Conservation (phyloP, 768 basidiomycete genomes). For the Mycena vulgaris region DNA sequence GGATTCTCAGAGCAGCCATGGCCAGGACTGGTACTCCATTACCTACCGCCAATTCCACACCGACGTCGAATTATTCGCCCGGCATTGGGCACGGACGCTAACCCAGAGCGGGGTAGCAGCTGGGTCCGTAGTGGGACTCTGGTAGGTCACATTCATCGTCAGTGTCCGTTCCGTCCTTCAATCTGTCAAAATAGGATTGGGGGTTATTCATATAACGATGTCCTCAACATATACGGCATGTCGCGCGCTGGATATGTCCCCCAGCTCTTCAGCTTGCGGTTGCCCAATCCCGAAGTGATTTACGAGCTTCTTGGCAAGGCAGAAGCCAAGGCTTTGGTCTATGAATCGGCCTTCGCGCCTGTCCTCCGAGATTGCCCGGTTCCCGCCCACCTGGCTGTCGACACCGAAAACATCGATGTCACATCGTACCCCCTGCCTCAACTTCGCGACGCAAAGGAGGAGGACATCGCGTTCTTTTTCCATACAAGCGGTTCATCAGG, state of each 20-base stretch:
- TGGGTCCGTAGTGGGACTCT: constrained; percentile 73
- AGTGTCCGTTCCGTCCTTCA: constrained; percentile 22
- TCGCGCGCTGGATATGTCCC: constrained; percentile 71
- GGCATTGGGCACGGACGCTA: constrained; percentile 67
- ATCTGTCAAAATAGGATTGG: constrained; percentile 64
- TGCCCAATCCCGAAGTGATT: constrained; percentile 72
- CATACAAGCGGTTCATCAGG: constrained; percentile 80
- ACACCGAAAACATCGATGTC: constrained; percentile 46
- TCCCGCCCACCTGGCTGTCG: constrained; percentile 55
- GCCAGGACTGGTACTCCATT: constrained; percentile 62
- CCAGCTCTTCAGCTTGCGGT: constrained; percentile 74
- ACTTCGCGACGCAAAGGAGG: constrained; percentile 47
- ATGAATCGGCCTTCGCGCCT: constrained; percentile 63
- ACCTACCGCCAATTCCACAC: constrained; percentile 66
- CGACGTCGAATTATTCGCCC: constrained; percentile 71
- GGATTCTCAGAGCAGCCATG: constrained; percentile 46
- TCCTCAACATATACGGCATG: constrained; percentile 74
- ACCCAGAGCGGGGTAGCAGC: constrained; percentile 55
- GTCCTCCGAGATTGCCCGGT: constrained; percentile 57
- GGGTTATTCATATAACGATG: constrained; percentile 74
- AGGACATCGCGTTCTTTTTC: constrained; percentile 66
- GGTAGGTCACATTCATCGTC: constrained; percentile 56
- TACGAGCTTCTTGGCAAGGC: constrained; percentile 72
- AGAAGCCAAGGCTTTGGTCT: constrained; percentile 69
- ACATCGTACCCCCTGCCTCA: constrained; percentile 56